phyloP scores from a whole-genome alignment of 1,139 yeast species.

The Taphrina populina region DNA sequence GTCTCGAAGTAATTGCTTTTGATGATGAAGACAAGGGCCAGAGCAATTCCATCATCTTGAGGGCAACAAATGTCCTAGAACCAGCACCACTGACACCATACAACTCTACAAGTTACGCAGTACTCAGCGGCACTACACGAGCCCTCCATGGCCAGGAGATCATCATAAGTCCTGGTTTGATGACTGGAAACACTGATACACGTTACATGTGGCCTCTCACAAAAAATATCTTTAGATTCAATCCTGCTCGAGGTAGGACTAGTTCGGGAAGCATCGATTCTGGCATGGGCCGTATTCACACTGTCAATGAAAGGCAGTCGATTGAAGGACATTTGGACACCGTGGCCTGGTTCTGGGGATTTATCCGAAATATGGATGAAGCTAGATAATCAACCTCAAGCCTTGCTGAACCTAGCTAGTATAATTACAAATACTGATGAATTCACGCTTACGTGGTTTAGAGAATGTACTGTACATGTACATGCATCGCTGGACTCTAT shows the following conservation, averaged over 20 bases:
- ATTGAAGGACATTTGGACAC: conserved; percentile 57
- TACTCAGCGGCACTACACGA: conserved; percentile 58
- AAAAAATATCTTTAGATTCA: conserved; percentile 67
- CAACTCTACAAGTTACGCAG: conserved; percentile 47
- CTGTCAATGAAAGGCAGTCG: conserved; percentile 59
- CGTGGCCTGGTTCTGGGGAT: conserved; percentile 61
- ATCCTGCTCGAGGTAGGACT: conserved; percentile 46
- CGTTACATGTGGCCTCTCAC: conserved; percentile 48
- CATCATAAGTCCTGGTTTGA: conserved; percentile 62
- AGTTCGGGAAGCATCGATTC: conserved; percentile 10
- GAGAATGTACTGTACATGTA: too few species aligned
- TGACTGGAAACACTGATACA: conserved; percentile 86
- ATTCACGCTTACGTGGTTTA: too few species aligned
- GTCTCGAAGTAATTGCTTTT: conserved; percentile 50
- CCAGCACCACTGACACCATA: conserved; percentile 63
- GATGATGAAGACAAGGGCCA: conserved; percentile 43
- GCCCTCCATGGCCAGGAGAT: conserved; percentile 58
- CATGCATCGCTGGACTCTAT: too few species aligned
- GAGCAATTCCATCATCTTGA: conserved; percentile 35
- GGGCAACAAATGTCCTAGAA: conserved; percentile 45
- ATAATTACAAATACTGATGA: too few species aligned
- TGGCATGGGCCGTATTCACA: conserved; percentile 48
- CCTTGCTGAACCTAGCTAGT: too few species aligned
- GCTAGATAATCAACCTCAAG: not conserved
- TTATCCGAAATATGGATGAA: conserved; percentile 47